Base-by-base conservation (phyloP, 495 filamentous ascomycete species). In the Sordaria brevicollis region DNA sequence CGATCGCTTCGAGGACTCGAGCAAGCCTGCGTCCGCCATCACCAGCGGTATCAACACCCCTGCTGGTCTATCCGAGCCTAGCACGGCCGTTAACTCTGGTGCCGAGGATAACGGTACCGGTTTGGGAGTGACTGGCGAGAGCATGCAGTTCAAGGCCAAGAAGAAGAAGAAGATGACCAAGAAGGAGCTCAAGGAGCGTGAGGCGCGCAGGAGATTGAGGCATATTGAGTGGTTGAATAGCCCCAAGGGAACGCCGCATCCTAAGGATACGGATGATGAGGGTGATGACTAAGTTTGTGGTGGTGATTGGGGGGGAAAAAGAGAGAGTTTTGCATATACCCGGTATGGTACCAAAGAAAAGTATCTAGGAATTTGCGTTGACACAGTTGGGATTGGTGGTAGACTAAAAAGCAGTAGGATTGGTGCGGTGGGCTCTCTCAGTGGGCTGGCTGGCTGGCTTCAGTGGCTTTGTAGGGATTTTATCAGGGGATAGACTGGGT, bases 111-210 rank as follows among this genome's bases (percentile, higher is more conserved):
- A 84, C 35, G 76, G 73, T 9, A 75, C 49, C 11, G n/a, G n/a
- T n/a, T 29, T 62, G 2, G 49, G 49, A 15, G 67, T 75, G 11
- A 81, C 67, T 4, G 72, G 65, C 37, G 76, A 71, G 88, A 93
- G 17, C 86, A 73, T 99, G 83, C 93, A 95, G 80, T 99, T 99
- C 89, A 90, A 89, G 78, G 86, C 93, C 3, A 84, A 82, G 75
- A 93, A 94, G 86, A 97, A 97, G 91, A 97, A 94, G 89, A 99
- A 99, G 92, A 85, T 96, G 88, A 99, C 95, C 66, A 90, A 94
- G 82, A 92, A 91, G 79, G 94, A 99, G 82, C 71, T 93, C 75
- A 99, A 99, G 86, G 95, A 99, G 73, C 85, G 91, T 3, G 96
- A 99, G 79, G 90, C 90, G 34, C 86, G 95, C 71, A 87, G 94